Percentiles rank a stretch among this genome's conserved stretches.
Evolutionary conservation across 345 rosid species (phyloP).

Genomic region (Syzygium aromaticum): DNA sequence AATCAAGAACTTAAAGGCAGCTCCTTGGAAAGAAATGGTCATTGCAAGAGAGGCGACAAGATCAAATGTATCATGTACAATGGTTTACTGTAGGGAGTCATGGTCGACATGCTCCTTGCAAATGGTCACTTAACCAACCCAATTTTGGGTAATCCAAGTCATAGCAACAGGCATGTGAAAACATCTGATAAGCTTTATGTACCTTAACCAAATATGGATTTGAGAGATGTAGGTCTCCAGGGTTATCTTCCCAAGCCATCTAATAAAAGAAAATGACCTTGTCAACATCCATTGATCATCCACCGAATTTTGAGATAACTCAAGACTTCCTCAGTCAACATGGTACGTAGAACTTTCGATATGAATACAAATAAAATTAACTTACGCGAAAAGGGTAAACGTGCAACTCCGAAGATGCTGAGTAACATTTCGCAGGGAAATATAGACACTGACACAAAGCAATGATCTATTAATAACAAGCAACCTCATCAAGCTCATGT

Average conservation of each 20-base stretch:
- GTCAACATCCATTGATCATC: background rate
- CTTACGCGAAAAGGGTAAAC: constrained; percentile 93
- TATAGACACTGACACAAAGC: constrained; percentile 62
- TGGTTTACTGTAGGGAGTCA: background rate
- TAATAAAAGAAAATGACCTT: constrained; percentile 8
- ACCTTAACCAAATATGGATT: constrained; percentile 98
- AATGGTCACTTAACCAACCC: background rate
- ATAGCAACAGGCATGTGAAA: background rate
- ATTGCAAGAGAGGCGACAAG: background rate
- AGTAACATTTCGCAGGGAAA: constrained; percentile 80
- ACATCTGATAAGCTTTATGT: constrained; percentile 2
- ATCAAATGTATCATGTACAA: background rate
- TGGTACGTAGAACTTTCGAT: background rate
- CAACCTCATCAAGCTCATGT: background rate
- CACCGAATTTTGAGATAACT: background rate
- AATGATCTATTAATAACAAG: background rate
- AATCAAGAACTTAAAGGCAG: background rate
- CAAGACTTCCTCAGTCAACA: background rate
- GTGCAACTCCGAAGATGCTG: constrained; percentile 82
- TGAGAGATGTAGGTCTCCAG: constrained; percentile 91
- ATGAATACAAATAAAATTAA: constrained; percentile 1
- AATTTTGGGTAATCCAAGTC: background rate
- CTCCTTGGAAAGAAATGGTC: background rate
- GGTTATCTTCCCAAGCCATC: constrained; percentile 93
- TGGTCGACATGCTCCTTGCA: background rate